Conservation (phyloP, 192 early-diverging fungal species). For the Backusella tarrabulga region DNA sequence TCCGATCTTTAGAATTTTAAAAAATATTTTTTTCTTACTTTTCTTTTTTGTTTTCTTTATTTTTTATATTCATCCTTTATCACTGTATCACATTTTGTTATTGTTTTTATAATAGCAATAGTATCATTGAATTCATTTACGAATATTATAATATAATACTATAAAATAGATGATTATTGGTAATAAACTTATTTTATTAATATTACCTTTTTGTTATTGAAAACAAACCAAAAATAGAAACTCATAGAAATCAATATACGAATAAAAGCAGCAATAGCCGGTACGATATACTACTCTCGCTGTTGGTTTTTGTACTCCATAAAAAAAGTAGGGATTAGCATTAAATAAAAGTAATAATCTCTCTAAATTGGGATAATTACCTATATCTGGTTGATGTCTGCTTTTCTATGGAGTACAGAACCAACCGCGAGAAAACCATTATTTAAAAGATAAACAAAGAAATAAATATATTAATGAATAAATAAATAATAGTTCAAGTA, state of each 20-base stretch:
- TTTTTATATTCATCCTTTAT: neutral
- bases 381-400: too few relatives aligned
- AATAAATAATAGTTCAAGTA: conserved; percentile 1
- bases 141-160: too few relatives aligned
- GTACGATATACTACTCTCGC: neutral
- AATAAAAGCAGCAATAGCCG: neutral
- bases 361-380: too few relatives aligned
- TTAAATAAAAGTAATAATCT: too few relatives aligned
- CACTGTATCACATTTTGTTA: neutral
- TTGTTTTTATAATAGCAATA: neutral
- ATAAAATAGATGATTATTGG: neutral
- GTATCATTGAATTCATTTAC: neutral
- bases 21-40: neutral
- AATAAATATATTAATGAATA: neutral
- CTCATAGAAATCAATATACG: neutral
- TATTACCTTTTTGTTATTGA: neutral
- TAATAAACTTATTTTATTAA: neutral
- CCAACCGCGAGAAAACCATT: neutral
- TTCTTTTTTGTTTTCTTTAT: neutral
- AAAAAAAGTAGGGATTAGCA: too few relatives aligned
- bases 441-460: too few relatives aligned
- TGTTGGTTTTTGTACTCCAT: too few relatives aligned
- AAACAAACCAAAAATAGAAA: neutral
- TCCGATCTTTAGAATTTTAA: neutral
- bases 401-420: too few relatives aligned